These are phyloP conservation scores for Saccharomycopsis hybrid DNA, from an alignment of 1,139 yeast species.

Conservation along the genomic window DNA sequence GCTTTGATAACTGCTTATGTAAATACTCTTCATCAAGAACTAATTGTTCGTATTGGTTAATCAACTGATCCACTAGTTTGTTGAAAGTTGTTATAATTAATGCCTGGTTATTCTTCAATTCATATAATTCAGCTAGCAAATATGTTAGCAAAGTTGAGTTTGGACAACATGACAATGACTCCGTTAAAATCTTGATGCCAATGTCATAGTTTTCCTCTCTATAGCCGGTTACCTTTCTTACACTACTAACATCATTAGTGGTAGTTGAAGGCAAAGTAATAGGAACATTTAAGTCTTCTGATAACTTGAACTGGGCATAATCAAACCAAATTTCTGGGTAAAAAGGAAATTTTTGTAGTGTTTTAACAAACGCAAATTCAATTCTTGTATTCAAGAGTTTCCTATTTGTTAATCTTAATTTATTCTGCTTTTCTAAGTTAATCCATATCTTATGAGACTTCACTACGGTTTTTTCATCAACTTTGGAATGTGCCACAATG, in stretches of 20 bases:
- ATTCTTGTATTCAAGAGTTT: constrained; percentile 50
- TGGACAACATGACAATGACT: constrained; percentile 64
- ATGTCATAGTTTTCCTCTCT: neutral
- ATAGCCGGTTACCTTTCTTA: too few species aligned
- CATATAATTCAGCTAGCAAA: constrained; percentile 65
- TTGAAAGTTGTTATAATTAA: constrained; percentile 50
- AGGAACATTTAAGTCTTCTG: too few species aligned
- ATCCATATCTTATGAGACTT: constrained; percentile 68
- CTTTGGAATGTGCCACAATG: constrained; percentile 30
- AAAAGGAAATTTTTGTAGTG: constrained; percentile 61
- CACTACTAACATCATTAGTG: too few species aligned
- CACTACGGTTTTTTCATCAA: constrained; percentile 22
- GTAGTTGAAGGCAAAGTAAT: too few species aligned
- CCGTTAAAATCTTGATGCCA: constrained; percentile 38
- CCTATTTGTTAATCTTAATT: constrained; percentile 49
- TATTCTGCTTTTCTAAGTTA: constrained; percentile 69
- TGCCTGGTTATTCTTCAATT: constrained; percentile 46
- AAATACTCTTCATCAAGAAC: constrained; percentile 26
- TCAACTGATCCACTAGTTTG: constrained; percentile 39
- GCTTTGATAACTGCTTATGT: constrained; percentile 21
- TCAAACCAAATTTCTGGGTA: constrained; percentile 86
- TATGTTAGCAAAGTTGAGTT: constrained; percentile 61
- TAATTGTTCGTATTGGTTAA: constrained; percentile 31
- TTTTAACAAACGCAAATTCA: constrained; percentile 68
- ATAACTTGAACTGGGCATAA: constrained; percentile 35